Conservation (phyloP, 2,329 filamentous ascomycete species). For the Talaromyces rugulosus region DNA sequence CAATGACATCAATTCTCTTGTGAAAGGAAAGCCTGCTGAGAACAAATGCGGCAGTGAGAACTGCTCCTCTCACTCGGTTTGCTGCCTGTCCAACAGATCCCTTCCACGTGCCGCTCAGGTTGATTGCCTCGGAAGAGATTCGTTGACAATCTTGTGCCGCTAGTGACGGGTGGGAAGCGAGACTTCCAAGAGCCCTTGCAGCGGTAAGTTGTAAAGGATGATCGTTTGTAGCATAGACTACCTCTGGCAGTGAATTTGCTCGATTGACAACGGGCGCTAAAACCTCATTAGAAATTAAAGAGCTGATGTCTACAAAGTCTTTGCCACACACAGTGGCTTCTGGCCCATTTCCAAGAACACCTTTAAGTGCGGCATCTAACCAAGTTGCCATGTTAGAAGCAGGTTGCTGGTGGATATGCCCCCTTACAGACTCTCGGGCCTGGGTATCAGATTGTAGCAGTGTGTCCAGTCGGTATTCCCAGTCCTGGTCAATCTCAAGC, state of each 20-base stretch:
- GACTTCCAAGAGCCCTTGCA: conserved; percentile 69
- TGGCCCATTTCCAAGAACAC: conserved; percentile 36
- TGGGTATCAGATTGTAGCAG: conserved; percentile 66
- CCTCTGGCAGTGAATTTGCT: conserved; percentile 51
- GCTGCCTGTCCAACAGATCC: conserved; percentile 56
- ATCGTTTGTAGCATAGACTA: conserved; percentile 65
- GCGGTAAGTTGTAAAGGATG: conserved; percentile 62
- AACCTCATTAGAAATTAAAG: conserved; percentile 51
- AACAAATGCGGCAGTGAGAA: conserved; percentile 56
- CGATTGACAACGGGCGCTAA: conserved; percentile 49
- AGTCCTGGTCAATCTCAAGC: conserved; percentile 67
- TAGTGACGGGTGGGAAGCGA: conserved; percentile 60
- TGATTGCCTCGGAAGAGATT: conserved; percentile 45
- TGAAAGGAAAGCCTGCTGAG: conserved; percentile 56
- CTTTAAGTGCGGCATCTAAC: conserved; percentile 43
- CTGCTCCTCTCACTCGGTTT: conserved; percentile 57
- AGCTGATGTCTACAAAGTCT: conserved; percentile 52
- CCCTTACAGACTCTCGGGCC: conserved; percentile 53
- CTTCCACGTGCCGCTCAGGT: conserved; percentile 50
- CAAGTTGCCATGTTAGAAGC: conserved; percentile 32
- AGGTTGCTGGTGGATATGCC: conserved; percentile 26
- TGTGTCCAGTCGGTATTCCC: conserved; percentile 75
- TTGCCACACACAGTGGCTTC: conserved; percentile 44
- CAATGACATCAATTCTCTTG: conserved; percentile 24
- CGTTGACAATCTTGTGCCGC: conserved; percentile 38